Percentiles rank a stretch among this genome's conserved stretches.
Evolutionary conservation across 768 basidiomycete genomes (phyloP).

Genomic region (Boletus speciosus): DNA sequence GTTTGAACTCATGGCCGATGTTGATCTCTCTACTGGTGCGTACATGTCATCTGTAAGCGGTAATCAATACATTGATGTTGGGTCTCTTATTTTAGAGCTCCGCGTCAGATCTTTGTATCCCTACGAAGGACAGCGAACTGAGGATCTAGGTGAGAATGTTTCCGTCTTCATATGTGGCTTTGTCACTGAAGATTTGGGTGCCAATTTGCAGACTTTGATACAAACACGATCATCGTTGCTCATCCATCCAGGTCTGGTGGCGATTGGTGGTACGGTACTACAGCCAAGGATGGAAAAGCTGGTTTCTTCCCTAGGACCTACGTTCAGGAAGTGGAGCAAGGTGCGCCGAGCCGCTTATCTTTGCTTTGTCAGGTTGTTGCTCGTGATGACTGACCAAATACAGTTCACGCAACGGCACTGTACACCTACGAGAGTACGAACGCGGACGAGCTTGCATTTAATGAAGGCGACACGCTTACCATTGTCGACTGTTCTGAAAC

Average conservation of each 20-base stretch:
- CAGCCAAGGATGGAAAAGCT: slow-evolving; percentile 57
- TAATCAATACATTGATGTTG: slow-evolving; percentile 1
- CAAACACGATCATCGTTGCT: slow-evolving; percentile 73
- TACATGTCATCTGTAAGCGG: background rate
- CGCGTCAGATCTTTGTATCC: slow-evolving; percentile 79
- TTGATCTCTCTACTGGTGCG: slow-evolving; percentile 64
- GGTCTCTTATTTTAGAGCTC: slow-evolving; percentile 44
- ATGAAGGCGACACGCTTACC: slow-evolving; percentile 71
- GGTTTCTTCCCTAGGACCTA: slow-evolving; percentile 94
- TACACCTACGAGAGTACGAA: slow-evolving; percentile 72
- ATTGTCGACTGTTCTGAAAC: slow-evolving; percentile 81
- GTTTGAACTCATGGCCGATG: slow-evolving; percentile 62
- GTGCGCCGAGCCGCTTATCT: slow-evolving; percentile 34
- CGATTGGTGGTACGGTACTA: slow-evolving; percentile 92
- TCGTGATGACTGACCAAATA: slow-evolving; percentile 3
- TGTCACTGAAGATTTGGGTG: slow-evolving; percentile 1
- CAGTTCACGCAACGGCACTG: slow-evolving; percentile 72
- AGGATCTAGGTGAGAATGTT: slow-evolving; percentile 73
- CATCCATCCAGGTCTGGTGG: slow-evolving; percentile 83
- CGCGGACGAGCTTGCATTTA: slow-evolving; percentile 81
- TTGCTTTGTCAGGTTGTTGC: background rate
- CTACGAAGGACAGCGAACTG: slow-evolving; percentile 81
- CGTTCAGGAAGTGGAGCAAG: slow-evolving; percentile 63
- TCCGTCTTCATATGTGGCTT: background rate
- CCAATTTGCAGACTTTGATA: slow-evolving; percentile 60